Base-by-base conservation (phyloP, 345 rosid genomes). In the Noccaea bulbosa region DNA sequence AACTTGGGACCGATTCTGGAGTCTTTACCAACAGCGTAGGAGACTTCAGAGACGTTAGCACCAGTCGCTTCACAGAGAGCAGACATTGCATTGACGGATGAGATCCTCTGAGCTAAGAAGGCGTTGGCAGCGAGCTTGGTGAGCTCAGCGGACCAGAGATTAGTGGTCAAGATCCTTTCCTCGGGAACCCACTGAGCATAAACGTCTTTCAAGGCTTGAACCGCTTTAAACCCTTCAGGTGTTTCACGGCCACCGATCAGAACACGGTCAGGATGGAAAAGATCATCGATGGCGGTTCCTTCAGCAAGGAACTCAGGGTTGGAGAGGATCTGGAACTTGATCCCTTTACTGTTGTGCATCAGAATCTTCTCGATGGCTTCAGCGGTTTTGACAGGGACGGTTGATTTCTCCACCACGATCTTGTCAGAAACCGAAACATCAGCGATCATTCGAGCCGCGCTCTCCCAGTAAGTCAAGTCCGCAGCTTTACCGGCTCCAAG, bases 111-210 rank as follows among this genome's bases (percentile, higher is more conserved):
- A 16, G 96, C 96, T 80, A 89, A 71, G 80, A 89, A 85, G 46
- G 96, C 96, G 71, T 89, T 89, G 51, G 92, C 96, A 39, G 96
- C 96, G 53, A 89, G 91, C 82, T 89, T 89, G 15, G 96, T 87
- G 41, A 89, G 90, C 83, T 89, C 96, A 45, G 96, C 92, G 8
- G 92, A 89, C 96, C 92, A 89, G 7, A 89, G 92, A 54, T 89
- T 87, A 69, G 92, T 85, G 74, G 92, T 87, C 39, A 88, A 62
- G 68, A 88, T 88, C 57, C 86, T 61, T 14, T 55, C 61, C 61
- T 83, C 90, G 1, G 92, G 87, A 15, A 88, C 95, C 95, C 95
- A 88, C 0, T 88, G 88, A 48, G 91, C 88, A 64, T 88, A 89
- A 24, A 89, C 96, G 68, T 76, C 82, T 78, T 87, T 89, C 87